A percentile compares a stretch with the other conserved stretches of the same genome.
phyloP scores from a whole-genome alignment of 164 flowering plant genomes.

The Stephania japonica region DNA sequence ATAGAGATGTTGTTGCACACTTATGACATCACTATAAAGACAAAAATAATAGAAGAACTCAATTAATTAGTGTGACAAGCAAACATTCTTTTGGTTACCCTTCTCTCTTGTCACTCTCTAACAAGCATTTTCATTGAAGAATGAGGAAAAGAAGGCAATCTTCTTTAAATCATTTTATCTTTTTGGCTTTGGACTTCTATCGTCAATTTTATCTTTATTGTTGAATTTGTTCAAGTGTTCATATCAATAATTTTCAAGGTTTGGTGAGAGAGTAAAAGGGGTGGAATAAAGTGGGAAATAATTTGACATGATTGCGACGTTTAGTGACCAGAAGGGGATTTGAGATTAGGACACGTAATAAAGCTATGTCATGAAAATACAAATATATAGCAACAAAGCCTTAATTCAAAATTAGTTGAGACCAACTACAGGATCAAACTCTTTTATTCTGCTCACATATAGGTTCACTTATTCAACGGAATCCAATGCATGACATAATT shows the following conservation, averaged over 20 bases:
- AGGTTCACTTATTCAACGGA: no score
- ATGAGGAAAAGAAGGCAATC: neutral
- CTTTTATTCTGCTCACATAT: no score
- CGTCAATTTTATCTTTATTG: neutral
- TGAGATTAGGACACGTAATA: neutral
- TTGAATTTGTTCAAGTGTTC: neutral
- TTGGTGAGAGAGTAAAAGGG: neutral
- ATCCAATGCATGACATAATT: no score
- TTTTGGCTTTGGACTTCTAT: neutral
- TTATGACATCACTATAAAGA: neutral
- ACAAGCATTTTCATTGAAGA: neutral
- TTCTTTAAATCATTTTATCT: no score
- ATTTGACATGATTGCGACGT: neutral
- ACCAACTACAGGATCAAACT: no score
- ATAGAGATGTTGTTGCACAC: no score
- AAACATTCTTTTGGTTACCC: no score
- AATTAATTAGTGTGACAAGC: no score
- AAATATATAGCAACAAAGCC: neutral
- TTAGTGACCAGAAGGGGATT: neutral
- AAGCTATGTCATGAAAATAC: neutral
- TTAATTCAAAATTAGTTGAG: no score
- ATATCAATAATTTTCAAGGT: neutral
- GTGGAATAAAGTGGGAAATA: neutral
- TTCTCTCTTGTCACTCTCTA: no score
- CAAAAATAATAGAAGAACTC: neutral